phyloP scores from a whole-genome alignment of 1,284 basidiomycete species.

The Rugosomyces carneus region DNA sequence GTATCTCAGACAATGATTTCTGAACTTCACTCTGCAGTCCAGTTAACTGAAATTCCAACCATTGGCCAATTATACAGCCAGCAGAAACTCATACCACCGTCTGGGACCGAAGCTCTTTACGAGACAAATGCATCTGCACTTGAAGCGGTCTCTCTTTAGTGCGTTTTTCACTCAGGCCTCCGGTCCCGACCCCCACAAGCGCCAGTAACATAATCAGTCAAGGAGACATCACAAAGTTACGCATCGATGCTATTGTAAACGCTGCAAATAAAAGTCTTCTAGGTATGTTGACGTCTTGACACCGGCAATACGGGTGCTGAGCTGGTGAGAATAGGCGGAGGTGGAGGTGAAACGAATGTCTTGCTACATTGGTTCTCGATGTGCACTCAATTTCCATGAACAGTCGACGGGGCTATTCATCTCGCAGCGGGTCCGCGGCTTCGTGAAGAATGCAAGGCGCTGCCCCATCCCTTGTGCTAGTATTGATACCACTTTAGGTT shows the following conservation, averaged over 20 bases:
- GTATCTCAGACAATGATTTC: neutral
- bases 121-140: constrained; percentile 33
- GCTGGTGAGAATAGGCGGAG: constrained; percentile 26
- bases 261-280: constrained; percentile 77
- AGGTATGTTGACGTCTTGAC: constrained; percentile 37
- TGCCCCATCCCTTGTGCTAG: neutral
- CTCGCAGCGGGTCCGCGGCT: constrained; percentile 74
- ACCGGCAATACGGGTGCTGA: neutral
- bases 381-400: constrained; percentile 4
- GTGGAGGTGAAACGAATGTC: constrained; percentile 58
- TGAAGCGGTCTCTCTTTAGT: constrained; percentile 58
- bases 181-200: neutral
- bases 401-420: constrained; percentile 87
- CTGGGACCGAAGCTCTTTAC: constrained; percentile 28
- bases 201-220: constrained; percentile 39
- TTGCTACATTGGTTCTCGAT: neutral
- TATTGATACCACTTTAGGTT: constrained; percentile 34
- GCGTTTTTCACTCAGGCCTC: constrained; percentile 23
- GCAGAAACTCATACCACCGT: constrained; percentile 24
- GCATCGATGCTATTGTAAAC: constrained; percentile 81
- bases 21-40: constrained; percentile 19
- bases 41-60: constrained; percentile 42
- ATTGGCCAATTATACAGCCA: constrained; percentile 44
- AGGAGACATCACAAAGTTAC: constrained; percentile 71
- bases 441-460: constrained; percentile 60